A percentile compares a stretch with the other conserved stretches of the same genome.
Evolutionary conservation across 257 asterid genomes (phyloP).

Genomic region (Solanum lycopersicoides): DNA sequence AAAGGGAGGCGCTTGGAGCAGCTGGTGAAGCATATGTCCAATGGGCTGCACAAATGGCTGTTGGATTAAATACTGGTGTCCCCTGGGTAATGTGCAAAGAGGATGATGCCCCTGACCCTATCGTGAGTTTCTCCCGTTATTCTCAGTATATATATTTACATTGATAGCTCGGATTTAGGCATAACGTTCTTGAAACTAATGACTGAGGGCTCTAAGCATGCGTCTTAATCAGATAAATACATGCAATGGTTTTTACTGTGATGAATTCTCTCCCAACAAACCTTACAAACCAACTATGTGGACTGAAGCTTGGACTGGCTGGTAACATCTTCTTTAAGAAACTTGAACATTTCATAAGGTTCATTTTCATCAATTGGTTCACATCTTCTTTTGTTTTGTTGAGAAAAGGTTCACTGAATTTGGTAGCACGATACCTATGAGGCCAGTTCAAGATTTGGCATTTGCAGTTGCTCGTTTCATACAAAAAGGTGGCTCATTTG

Average conservation of each 20-base stretch:
- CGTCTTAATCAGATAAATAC: constrained; percentile 41
- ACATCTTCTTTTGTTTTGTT: neutral
- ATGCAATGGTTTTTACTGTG: constrained; percentile 66
- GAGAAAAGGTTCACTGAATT: constrained; percentile 48
- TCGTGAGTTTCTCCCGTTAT: constrained; percentile 16
- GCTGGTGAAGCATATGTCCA: constrained; percentile 45
- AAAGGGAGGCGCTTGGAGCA: constrained; percentile 33
- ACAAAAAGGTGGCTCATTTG: constrained; percentile 49
- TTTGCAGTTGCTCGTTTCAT: constrained; percentile 64
- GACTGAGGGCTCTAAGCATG: neutral
- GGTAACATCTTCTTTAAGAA: constrained; percentile 7
- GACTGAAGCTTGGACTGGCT: constrained; percentile 84
- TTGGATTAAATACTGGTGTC: constrained; percentile 51
- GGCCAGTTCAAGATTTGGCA: constrained; percentile 70
- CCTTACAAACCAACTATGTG: constrained; percentile 62
- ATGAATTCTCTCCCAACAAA: constrained; percentile 48
- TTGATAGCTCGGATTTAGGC: neutral
- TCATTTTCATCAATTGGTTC: neutral
- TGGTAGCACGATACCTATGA: constrained; percentile 43
- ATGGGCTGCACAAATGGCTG: constrained; percentile 73
- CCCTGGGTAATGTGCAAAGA: constrained; percentile 84
- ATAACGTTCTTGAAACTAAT: neutral
- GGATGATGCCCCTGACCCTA: constrained; percentile 64
- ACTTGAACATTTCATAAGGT: neutral
- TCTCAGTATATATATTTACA: neutral